phyloP scores from a whole-genome alignment of 495 filamentous ascomycete genomes.

The Cairneyella variabilis region DNA sequence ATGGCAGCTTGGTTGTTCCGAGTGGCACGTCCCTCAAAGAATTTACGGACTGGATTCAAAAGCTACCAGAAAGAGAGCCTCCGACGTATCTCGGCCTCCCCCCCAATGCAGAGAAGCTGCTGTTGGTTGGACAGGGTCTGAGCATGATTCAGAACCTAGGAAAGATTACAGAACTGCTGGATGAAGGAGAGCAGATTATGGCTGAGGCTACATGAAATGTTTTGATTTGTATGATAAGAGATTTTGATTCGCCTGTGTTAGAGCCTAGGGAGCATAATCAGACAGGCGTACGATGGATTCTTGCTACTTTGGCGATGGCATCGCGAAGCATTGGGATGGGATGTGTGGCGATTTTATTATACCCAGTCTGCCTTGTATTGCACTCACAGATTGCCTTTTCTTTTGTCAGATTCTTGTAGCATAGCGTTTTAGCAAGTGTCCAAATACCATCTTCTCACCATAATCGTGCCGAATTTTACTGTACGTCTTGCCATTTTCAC shows the following conservation, averaged over 20 bases:
- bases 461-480: too few relatives aligned
- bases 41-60: conserved; percentile 89
- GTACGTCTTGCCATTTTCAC: too few relatives aligned
- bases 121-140: conserved; percentile 83
- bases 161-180: conserved; percentile 77
- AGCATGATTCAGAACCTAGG: conserved; percentile 82
- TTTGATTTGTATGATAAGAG: conserved; percentile 15
- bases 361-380: conserved; percentile 16
- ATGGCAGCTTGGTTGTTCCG: conserved; percentile 69
- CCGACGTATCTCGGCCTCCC: conserved; percentile 96
- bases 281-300: conserved; percentile 10
- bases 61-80: conserved; percentile 89
- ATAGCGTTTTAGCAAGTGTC: conserved; percentile 4
- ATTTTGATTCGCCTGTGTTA: neutral
- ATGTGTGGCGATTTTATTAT: conserved; percentile 7
- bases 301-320: conserved; percentile 13
- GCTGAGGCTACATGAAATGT: conserved; percentile 48
- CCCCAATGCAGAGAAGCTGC: conserved; percentile 92
- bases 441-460: neutral
- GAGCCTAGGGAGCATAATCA: conserved; percentile 14
- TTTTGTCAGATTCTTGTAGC: conserved; percentile 13
- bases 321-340: conserved; percentile 15
- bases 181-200: conserved; percentile 92
- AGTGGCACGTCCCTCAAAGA: conserved; percentile 75
- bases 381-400: conserved; percentile 11